Evolutionary conservation across 1,284 basidiomycete species (phyloP).

Genomic region (Afroboletus lepidellus): DNA sequence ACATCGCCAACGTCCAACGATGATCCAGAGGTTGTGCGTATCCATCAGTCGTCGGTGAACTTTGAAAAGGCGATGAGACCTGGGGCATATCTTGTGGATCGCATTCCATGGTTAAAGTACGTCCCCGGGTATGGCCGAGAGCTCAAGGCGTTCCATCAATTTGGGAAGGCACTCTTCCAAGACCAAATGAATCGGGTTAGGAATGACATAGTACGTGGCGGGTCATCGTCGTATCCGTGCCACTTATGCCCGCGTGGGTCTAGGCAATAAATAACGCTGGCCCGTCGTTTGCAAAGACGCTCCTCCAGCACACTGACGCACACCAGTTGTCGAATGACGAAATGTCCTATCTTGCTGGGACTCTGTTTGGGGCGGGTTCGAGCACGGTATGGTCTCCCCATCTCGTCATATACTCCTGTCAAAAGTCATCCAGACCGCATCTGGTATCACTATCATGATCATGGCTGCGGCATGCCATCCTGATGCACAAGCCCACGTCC

Average conservation of each 20-base stretch:
- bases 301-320: constrained; percentile 9
- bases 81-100: constrained; percentile 58
- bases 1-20: constrained; percentile 45
- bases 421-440: constrained; percentile 4
- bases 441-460: constrained; percentile 8
- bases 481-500: constrained; percentile 10
- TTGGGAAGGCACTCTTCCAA: constrained; percentile 55
- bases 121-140: constrained; percentile 17
- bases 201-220: constrained; percentile 4
- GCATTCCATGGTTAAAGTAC: constrained; percentile 52
- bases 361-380: constrained; percentile 8
- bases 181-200: constrained; percentile 13
- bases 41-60: constrained; percentile 36
- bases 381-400: constrained; percentile 6
- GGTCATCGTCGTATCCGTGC: background rate
- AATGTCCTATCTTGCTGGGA: constrained; percentile 18
- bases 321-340: constrained; percentile 13
- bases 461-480: constrained; percentile 14
- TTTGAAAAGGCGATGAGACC: constrained; percentile 52
- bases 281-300: constrained; percentile 9
- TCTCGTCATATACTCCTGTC: background rate
- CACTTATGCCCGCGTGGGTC: background rate
- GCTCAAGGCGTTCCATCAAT: constrained; percentile 34
- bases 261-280: background rate
- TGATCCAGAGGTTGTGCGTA: constrained; percentile 55